Base-by-base conservation (phyloP, 1,139 yeast genomes). In the Yamadazyma atmosphaerica region DNA sequence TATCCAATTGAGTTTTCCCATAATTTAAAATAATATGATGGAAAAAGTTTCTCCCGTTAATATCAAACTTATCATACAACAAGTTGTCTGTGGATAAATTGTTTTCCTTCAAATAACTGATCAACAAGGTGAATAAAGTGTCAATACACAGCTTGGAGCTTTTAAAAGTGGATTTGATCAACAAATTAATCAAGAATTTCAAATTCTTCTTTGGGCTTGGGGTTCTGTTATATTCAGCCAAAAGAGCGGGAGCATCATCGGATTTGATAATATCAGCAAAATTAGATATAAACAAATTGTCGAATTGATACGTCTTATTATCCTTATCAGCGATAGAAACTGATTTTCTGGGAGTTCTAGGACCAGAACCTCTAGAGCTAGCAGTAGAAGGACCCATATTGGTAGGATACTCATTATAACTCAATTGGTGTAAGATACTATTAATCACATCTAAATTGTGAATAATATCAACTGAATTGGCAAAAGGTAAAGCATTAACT, bases 11-110 rank as follows among this genome's bases (percentile, higher is more conserved):
- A 31, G 60, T 57, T 49, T 90, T 81, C 2, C 96, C 96, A 40
- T 85, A 71, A 21, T 83, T 77, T 39, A 89, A 82, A 23, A 89
- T 79, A 51, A 83, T 83, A 48, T 87, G 87, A 58, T 90, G 98
- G 52, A 90, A 77, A 50, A 89, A 83, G 55, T 86, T 89, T 47
- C 97, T 73, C 17, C 88, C 87, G 42, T 86, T 82, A 35, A 90
- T 80, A 54, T 89, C 96, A 6, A 79, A 65, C 1, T 81, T 71
- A 52, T 88, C 96, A 36, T 47, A 60, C 34, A 70, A 56, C 6
- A 76, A 63, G 34, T 49, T 48, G 29, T 51, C 50, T 14, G 50
- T 42, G 1, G 55, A 51, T 18, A 48, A 39, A 23, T 49, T 45
- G 16, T 47, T 48, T 6, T 42, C 44, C 33, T 46, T 44, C 11